These are phyloP conservation scores for Fusarium brachygibbosum DNA, from an alignment of 2,329 filamentous ascomycete species.

Conservation along the genomic window DNA sequence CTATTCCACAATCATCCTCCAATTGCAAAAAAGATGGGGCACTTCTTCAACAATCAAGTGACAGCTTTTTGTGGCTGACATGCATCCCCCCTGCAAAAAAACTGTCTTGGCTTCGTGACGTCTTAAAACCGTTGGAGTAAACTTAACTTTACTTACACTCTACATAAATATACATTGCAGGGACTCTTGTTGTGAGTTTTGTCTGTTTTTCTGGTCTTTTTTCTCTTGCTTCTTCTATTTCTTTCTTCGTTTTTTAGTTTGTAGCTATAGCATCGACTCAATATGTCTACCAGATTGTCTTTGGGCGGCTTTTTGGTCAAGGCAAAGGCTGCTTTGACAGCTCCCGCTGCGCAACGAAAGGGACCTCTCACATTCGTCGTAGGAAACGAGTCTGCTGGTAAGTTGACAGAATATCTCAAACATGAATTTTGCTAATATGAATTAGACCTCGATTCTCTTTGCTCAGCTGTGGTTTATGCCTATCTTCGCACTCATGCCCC, in stretches of 20 bases:
- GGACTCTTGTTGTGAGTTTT: slow-evolving; percentile 20
- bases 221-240: neutral
- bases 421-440: neutral
- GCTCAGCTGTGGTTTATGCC: slow-evolving; percentile 78
- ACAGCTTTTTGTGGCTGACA: slow-evolving; percentile 30
- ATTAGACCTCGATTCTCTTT: slow-evolving; percentile 83
- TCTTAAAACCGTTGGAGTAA: slow-evolving; percentile 9
- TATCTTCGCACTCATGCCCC: slow-evolving; percentile 76
- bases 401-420: slow-evolving; percentile 17
- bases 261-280: neutral
- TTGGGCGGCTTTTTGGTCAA: slow-evolving; percentile 65
- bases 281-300: slow-evolving; percentile 55
- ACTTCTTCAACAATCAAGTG: slow-evolving; percentile 17
- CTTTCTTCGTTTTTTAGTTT: neutral
- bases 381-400: slow-evolving; percentile 77
- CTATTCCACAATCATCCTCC: no score
- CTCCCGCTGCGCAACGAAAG: slow-evolving; percentile 59
- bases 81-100: slow-evolving; percentile 20
- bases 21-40: slow-evolving; percentile 14
- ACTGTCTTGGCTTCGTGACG: slow-evolving; percentile 14
- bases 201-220: neutral
- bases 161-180: slow-evolving; percentile 25
- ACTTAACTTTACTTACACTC: slow-evolving; percentile 28
- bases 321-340: slow-evolving; percentile 62
- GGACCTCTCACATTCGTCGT: slow-evolving; percentile 71